Evolutionary conservation across 2,329 filamentous ascomycete genomes (phyloP).

Genomic region (Coniochaeta prunicola): DNA sequence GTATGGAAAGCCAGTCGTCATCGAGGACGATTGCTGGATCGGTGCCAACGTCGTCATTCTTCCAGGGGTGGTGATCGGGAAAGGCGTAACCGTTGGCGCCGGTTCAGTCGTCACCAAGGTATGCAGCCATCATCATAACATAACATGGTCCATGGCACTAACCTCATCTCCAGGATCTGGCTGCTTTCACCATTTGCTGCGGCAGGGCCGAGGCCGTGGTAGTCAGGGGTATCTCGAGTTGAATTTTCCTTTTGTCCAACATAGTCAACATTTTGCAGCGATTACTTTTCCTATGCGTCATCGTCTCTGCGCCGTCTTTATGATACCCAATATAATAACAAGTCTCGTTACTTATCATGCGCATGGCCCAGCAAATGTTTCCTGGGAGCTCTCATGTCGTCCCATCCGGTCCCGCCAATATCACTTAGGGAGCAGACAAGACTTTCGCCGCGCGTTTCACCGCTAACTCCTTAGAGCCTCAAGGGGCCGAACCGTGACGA

Average conservation of each 20-base stretch:
- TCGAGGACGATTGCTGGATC: conserved; percentile 82
- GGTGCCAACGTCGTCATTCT: conserved; percentile 71
- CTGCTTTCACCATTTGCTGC: conserved; percentile 16
- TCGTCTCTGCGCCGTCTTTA: background rate
- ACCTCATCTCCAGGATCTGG: conserved; percentile 12
- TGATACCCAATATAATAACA: conserved; percentile 4
- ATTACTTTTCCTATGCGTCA: background rate
- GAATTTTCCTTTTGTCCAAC: conserved; percentile 1
- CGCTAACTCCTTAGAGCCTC: too few relatives aligned
- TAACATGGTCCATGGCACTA: background rate
- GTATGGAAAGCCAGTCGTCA: conserved; percentile 62
- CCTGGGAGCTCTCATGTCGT: background rate
- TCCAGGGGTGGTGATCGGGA: conserved; percentile 72
- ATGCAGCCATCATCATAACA: conserved; percentile 7
- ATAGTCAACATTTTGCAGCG: background rate
- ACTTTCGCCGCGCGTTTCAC: too few relatives aligned
- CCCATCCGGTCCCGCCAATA: background rate
- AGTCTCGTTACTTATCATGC: background rate
- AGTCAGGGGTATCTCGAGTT: background rate
- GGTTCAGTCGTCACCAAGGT: conserved; percentile 79
- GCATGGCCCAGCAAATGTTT: background rate
- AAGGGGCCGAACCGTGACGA: too few relatives aligned
- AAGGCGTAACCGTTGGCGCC: conserved; percentile 72
- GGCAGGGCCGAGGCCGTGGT: background rate
- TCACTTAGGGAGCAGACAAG: too few relatives aligned